Evolutionary conservation across 768 basidiomycete genomes (phyloP), one percentile per base, ranked within the genome.

Genomic region (Mycena rosella): DNA sequence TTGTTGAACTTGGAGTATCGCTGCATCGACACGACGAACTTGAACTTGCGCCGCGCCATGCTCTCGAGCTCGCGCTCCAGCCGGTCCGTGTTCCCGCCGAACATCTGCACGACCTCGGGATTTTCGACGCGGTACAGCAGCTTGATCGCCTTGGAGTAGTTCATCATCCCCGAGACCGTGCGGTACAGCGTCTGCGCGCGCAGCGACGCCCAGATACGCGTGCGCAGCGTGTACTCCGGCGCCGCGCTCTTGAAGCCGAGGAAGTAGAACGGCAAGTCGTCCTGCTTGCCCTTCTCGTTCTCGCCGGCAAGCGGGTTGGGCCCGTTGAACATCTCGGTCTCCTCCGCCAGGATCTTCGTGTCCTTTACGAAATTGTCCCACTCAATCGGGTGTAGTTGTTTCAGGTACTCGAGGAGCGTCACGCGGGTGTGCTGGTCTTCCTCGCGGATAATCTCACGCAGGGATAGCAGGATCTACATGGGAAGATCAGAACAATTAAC

Each of bases 361-460:
- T 99, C 98, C 84, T 96, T 96, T 73, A 99, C 98, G 70, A 99
- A 99, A 79, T 99, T 99, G 80, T 97, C 95, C 98, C 98, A 99
- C 78, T 99, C 98, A 73, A 99, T 85, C 5, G 96, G 94, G 77
- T 99, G 98, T 42, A 99, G 88, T 77, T 99, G 98, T 81, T 99
- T 99, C 73, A 99, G 86, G 82, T 99, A 99, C 80, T 98, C 98
- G 45, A 99, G 85, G 30, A 99, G 89, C 27, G 98, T 99, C 65
- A 99, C 98, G 40, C 97, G 94, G 30, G 96, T 95, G 79, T 96
- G 93, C 79, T 97, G 94, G 78, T 99, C 96, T 77, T 98, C 96
- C 80, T 99, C 97, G 71, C 97, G 92, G 75, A 99, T 99, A 77
- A 99, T 99, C 80, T 99, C 98, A 68, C 98, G 90, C 3, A 99